phyloP scores from a whole-genome alignment of 2,329 filamentous ascomycete species.

The Tetracladium maxilliforme region DNA sequence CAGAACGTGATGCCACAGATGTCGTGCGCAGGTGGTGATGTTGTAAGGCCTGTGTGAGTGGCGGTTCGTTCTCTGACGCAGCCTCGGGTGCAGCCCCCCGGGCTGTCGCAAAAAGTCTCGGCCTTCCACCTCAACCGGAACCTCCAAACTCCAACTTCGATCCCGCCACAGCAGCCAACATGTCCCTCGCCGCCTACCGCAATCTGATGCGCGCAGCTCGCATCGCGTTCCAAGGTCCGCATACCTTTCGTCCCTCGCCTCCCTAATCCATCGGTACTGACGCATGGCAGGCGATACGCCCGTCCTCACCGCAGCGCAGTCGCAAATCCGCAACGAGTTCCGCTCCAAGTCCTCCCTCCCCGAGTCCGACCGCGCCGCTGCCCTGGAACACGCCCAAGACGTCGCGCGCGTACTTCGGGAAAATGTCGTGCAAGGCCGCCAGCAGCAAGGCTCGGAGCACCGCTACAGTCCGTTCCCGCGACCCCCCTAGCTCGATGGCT shows the following conservation, averaged over 20 bases:
- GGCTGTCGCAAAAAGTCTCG: no score
- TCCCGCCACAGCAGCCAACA: slow-evolving; percentile 18
- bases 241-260: slow-evolving; percentile 3
- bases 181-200: slow-evolving; percentile 68
- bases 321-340: slow-evolving; percentile 62
- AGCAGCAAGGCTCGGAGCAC: slow-evolving; percentile 26
- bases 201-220: slow-evolving; percentile 66
- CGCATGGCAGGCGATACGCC: slow-evolving; percentile 46
- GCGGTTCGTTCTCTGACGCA: no score
- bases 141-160: no score
- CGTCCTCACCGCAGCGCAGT: slow-evolving; percentile 55
- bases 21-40: no score
- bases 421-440: slow-evolving; percentile 77
- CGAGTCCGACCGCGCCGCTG: slow-evolving; percentile 42
- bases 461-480: slow-evolving; percentile 40
- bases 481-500: neutral
- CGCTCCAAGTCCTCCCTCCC: slow-evolving; percentile 46
- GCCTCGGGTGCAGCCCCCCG: no score
- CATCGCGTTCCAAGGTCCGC: slow-evolving; percentile 68
- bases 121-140: no score
- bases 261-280: slow-evolving; percentile 1
- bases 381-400: slow-evolving; percentile 67
- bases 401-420: slow-evolving; percentile 65
- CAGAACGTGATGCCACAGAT: no score
- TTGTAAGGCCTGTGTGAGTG: no score